These are phyloP conservation scores for Paramecium bursaria DNA, from an alignment of 73 alveolate species.

Conservation along the genomic window DNA sequence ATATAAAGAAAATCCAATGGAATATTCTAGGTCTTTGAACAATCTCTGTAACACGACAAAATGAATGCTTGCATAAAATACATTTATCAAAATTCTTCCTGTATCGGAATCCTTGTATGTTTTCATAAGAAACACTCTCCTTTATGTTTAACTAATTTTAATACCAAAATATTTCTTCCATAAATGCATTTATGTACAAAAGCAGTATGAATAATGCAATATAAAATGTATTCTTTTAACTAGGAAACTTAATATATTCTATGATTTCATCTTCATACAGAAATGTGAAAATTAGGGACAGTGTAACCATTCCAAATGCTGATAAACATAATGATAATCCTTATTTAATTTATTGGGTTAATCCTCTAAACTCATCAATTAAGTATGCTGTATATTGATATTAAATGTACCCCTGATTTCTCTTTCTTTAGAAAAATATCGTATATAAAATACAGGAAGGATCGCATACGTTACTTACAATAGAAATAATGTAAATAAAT, in stretches of 20 bases:
- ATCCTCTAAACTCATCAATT: conserved; percentile 12
- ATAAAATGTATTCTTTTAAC: not conserved
- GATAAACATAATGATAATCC: not conserved
- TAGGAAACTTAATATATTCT: conserved; percentile 21
- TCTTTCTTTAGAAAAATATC: conserved; percentile 21
- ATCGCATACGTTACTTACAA: conserved; percentile 5
- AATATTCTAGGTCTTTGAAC: conserved; percentile 31
- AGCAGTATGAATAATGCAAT: not conserved
- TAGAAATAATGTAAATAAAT: conserved; percentile 12
- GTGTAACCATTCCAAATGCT: conserved; percentile 35
- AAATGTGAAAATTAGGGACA: conserved; percentile 26
- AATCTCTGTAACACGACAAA: conserved; percentile 30
- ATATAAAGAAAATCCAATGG: conserved; percentile 18
- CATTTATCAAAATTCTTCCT: not conserved
- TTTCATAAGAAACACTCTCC: conserved; percentile 59
- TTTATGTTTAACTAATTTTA: not conserved
- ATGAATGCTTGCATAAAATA: conserved; percentile 18
- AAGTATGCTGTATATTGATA: not conserved
- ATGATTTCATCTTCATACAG: conserved; percentile 26
- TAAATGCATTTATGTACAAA: conserved; percentile 2
- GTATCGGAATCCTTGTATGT: conserved; percentile 29
- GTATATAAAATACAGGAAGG: conserved; percentile 23
- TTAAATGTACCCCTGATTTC: conserved; percentile 8
- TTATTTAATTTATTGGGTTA: conserved; percentile 12
- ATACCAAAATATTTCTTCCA: conserved; percentile 55